Evolutionary conservation across 2,329 filamentous ascomycete genomes (phyloP), one percentile per base, ranked within the genome.

Genomic region (Fusarium continuum): DNA sequence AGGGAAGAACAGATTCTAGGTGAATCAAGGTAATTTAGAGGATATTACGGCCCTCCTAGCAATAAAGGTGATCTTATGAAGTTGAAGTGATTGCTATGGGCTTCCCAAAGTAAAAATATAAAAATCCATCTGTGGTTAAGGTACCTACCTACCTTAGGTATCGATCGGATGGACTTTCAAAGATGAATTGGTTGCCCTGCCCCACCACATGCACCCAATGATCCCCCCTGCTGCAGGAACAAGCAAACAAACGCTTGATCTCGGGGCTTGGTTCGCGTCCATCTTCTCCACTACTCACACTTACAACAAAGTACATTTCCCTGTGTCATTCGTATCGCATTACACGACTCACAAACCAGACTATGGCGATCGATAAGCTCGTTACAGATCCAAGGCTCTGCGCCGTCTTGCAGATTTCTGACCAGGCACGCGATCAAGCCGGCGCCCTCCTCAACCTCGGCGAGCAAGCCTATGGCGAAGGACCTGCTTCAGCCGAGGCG

Each of bases 361-460:
- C 23, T 9, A 79, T 80, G 78, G 71, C 75, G 10, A 70, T 78
- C 68, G 76, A 77, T 41, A 73, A 75, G 31, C 73, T 80, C 36
- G 72, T 81, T 52, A 76, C 72, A 19, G 78, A 81, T 50, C 73
- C 77, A 13, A 73, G 84, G 57, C 86, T 96, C 40, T 81, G 83
- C 53, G 83, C 87, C 6, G 89, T 92, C 41, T 82, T 96, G 43
- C 81, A 88, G 64, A 88, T 88, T 52, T 93, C 91, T n/a, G 83
- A 85, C 53, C 84, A 90, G 63, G 88, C 91, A 14, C 88, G 91
- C 67, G 79, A 87, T 44, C 90, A 93, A 76, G 91, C 90, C 52
- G 82, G 90, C 64, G 79, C 80, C 22, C 83, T 93, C 53, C 81
- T 92, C 59, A 82, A 83, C 64, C 77, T 83, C 50, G 76, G 84